phyloP scores from a whole-genome alignment of 1,284 basidiomycete species.

The Ustilago xerochloae region DNA sequence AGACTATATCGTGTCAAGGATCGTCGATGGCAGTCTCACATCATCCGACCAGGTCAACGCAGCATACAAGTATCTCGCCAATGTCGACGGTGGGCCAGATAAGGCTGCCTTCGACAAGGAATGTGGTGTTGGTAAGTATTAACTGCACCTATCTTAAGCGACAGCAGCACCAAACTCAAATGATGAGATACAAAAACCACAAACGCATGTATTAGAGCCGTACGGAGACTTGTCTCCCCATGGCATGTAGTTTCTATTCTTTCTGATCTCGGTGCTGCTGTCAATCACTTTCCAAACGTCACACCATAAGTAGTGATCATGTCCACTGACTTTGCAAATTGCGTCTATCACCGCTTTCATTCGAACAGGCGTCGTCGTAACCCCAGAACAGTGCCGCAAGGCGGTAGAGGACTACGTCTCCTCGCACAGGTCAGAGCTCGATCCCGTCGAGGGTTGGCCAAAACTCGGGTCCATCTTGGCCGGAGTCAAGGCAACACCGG shows the following conservation, averaged over 20 bases:
- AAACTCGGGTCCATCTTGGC: constrained; percentile 62
- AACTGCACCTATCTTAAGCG: not conserved
- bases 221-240: constrained; percentile 34
- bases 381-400: constrained; percentile 76
- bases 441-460: constrained; percentile 69
- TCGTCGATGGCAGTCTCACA: constrained; percentile 80
- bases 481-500: constrained; percentile 53
- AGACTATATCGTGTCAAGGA: constrained; percentile 77
- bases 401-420: constrained; percentile 76
- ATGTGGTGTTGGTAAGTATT: constrained; percentile 85
- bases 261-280: constrained; percentile 32
- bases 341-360: not conserved
- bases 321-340: constrained; percentile 7
- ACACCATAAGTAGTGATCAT: not conserved
- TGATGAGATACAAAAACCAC: constrained; percentile 54
- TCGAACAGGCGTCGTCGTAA: constrained; percentile 80
- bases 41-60: constrained; percentile 83
- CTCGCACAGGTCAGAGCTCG: constrained; percentile 59
- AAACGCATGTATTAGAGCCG: constrained; percentile 66
- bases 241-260: constrained; percentile 49
- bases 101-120: constrained; percentile 80
- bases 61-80: constrained; percentile 79
- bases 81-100: constrained; percentile 75
- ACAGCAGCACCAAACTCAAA: constrained; percentile 21
- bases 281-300: not conserved